Evolutionary conservation across 202 grass and related monocot genomes (phyloP), one percentile per base, ranked within the genome.

Genomic region (Saccharum hybrid): DNA sequence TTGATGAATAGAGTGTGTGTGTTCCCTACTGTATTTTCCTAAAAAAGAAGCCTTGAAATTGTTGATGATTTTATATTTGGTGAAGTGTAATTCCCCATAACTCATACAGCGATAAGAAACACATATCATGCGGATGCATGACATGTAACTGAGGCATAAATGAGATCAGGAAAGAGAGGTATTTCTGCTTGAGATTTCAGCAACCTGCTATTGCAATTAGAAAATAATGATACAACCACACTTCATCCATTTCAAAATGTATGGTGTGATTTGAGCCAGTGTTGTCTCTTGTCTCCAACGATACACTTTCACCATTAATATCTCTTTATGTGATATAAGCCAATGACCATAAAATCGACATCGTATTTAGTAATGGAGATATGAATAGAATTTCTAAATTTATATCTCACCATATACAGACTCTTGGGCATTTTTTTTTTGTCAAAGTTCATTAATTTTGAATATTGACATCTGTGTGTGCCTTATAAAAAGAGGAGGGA

Each of bases 161-260:
- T 67, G 78, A 60, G 22, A 65, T 82, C 30, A 36, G 31, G 15
- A 72, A 79, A 65, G 60, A 79, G 41, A 2, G 13, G 6, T 46
- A 61, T 76, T 62, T 82, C 33, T 64, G 66, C 79, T 87, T 61
- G 57, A 43, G 46, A 77, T 52, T 42, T 62, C 72, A 63, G 59
- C 66, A 64, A 63, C 7, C 36, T 63, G 18, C 19, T 34, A 14
- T 34, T 61, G 26, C 59, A 79, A 67, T 73, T 72, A 79, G 31
- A 49, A 82, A 73, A 72, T 16, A 67, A 83, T 57, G 14, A 83
- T 56, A 78, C 43, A 26, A 73, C 70, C n/a, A 71, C 2, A 62
- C n/a, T 70, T 22, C 19, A 19, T 70, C 38, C 19, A 70, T 70
- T 33, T 42, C 67, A 70, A 45, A 45, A 71, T 26, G 21, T 15